Evolutionary conservation across 2,329 filamentous ascomycete genomes (phyloP), one percentile per base, ranked within the genome.

Genomic region (Phyllosticta capitalensis): DNA sequence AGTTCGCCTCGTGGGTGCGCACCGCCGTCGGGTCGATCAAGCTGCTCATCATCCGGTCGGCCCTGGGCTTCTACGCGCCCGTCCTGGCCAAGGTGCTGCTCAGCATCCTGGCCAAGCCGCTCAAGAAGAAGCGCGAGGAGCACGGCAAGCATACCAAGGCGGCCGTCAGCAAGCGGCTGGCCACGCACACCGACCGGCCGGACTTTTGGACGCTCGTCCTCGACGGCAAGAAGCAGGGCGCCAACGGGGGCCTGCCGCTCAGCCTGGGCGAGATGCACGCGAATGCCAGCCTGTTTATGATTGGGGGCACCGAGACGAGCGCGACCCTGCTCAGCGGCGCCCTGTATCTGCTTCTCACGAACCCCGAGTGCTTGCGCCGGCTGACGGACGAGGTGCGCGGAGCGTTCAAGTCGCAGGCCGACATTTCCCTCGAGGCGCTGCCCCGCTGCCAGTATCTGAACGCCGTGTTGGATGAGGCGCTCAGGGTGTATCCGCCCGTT

Each of bases 401-500:
- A 7, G 26, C 30, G 9, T 54, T 58, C 19, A 17, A 20, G 9
- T 17, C n/a, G 2, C 24, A 26, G 14, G 51, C 53, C 2, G 50
- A 58, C 6, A 26, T 58, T 20, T 38, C 21, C 4, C 21, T 58
- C 7, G 45, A 58, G 7, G 33, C 20, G 21, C 33, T 58, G 50
- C 33, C 17, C 30, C 22, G 50, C 12, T 30, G 52, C 17, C 9
- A 17, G 17, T 58, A 58, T 38, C 49, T 58, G 10, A 21, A 58
- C 20, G 56, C 50, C 0, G 72, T 71, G 45, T 64, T 78, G 7
- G 72, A 76, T 30, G 76, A 78, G 61, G 67, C 67, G 0, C 63
- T 78, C 30, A 70, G 76, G 9, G 20, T 76, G 2, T 78, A 76
- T 55, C 76, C 76, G 1, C 75, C 75, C 0, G 71, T 73, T 1